A percentile compares a stretch with the other conserved stretches of the same genome.
These are phyloP conservation scores for Russula dissimulans DNA, from an alignment of 768 basidiomycete genomes.

Conservation along the genomic window DNA sequence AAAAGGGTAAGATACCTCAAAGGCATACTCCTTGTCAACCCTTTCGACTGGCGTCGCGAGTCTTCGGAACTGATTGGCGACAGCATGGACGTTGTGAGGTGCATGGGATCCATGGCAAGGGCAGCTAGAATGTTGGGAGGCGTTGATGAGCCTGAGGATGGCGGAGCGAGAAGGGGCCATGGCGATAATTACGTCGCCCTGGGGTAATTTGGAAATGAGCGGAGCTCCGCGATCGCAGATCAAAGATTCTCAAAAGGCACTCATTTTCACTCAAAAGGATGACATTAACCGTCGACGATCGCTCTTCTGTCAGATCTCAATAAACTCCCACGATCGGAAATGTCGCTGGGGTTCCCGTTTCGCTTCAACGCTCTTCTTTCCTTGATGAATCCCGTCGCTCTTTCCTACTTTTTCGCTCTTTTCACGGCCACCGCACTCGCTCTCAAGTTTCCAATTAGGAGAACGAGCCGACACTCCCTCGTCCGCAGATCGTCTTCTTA, in stretches of 20 bases:
- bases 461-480: slow-evolving; percentile 29
- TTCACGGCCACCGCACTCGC: slow-evolving; percentile 36
- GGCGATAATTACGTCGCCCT: background rate
- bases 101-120: slow-evolving; percentile 68
- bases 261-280: no score
- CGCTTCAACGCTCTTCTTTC: slow-evolving; percentile 11
- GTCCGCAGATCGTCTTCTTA: slow-evolving; percentile 29
- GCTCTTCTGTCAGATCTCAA: no score
- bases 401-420: slow-evolving; percentile 33
- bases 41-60: slow-evolving; percentile 69
- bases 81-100: slow-evolving; percentile 34
- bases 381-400: slow-evolving; percentile 35
- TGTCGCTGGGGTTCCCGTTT: no score
- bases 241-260: no score
- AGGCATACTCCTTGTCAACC: slow-evolving; percentile 82
- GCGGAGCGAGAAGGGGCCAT: slow-evolving; percentile 44
- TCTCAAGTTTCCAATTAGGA: slow-evolving; percentile 39
- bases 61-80: slow-evolving; percentile 54
- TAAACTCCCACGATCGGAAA: no score
- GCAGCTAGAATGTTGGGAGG: slow-evolving; percentile 63
- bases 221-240: no score
- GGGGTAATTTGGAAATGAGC: background rate
- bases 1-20: slow-evolving; percentile 47
- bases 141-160: slow-evolving; percentile 67
- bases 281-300: no score